Evolutionary conservation across 768 basidiomycete genomes (phyloP).

Genomic region (Agaricus sinodeliciosus): DNA sequence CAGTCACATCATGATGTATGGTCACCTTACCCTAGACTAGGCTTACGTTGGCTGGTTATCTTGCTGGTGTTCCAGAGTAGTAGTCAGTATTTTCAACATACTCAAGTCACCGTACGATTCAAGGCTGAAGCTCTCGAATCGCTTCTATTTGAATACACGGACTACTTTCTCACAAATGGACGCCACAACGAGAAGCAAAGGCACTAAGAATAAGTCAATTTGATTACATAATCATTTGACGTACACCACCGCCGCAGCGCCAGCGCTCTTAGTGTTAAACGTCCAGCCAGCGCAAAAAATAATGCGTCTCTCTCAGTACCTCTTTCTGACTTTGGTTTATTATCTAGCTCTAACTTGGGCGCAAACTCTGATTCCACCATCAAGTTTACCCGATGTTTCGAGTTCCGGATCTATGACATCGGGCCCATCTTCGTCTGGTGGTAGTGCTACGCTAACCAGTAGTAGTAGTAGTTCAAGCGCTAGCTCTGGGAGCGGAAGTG

Average conservation of each 20-base stretch:
- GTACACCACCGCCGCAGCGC: neutral
- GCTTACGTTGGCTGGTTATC: no score
- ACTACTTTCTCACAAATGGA: no score
- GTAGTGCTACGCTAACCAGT: conserved; percentile 1
- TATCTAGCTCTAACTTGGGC: neutral
- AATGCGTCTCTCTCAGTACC: conserved; percentile 1
- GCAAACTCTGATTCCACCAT: conserved; percentile 11
- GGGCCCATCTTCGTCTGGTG: neutral
- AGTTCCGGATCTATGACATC: conserved; percentile 5
- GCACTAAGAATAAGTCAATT: no score
- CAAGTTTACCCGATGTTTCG: conserved; percentile 14
- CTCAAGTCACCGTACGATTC: no score
- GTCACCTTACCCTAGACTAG: no score
- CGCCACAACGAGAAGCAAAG: no score
- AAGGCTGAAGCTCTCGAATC: no score
- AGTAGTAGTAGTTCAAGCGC: neutral
- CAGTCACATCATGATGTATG: no score
- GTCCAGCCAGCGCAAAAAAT: neutral
- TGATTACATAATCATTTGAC: no score
- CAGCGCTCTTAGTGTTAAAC: neutral
- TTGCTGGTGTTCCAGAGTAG: no score
- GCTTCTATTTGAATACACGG: no score
- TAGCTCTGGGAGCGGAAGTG: neutral
- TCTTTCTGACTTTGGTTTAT: conserved; percentile 6
- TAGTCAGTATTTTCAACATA: no score